Evolutionary conservation across 495 filamentous ascomycete species (phyloP), one percentile per base, ranked within the genome.

Genomic region (Apodospora peruviana): DNA sequence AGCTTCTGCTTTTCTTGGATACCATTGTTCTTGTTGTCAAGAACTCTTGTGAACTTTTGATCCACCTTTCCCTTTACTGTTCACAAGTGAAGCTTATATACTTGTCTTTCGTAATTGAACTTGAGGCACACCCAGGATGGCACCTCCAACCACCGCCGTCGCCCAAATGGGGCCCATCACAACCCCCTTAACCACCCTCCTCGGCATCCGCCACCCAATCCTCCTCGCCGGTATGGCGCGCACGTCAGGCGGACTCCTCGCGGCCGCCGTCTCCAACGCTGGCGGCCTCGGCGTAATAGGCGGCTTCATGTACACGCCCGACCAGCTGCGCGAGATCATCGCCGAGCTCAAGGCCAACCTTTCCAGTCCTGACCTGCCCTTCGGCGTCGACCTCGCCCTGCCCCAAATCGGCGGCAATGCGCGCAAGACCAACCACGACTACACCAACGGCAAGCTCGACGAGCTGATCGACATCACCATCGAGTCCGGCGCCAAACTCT

Each of bases 211-310:
- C 37, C 86, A 93, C 70, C 89, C 89, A 44, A 83, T 95, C 69
- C 64, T 94, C 46, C 83, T 94, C 34, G 90, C 89, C 32, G 89
- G 90, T 51, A 95, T 95, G 90, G 88, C 89, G 4, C 81, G 85
- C 53, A 86, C 84, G 17, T 88, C 85, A 5, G 81, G 83, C 54
- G 88, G 84, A 0, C 73, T 74, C 16, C 82, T 95, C 36, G 90
- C 90, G 11, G 88, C 90, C 2, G 88, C 90, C 18, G 88, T 95
- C 40, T 87, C 69, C 65, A 93, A 95, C 65, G 87, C 87, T 9
- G 90, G 90, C 60, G 89, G 89, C 9, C 79, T 95, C 11, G 90
- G 90, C 55, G 84, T 84, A 24, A 82, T 95, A 51, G 89, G 90
- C 44, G 90, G 90, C 20, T 80, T 94, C 43, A 83, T 85, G 57